Percentiles rank a stretch among this genome's conserved stretches.
Evolutionary conservation across 2,329 filamentous ascomycete genomes (phyloP).

Genomic region (Zymoseptoria passerinii): DNA sequence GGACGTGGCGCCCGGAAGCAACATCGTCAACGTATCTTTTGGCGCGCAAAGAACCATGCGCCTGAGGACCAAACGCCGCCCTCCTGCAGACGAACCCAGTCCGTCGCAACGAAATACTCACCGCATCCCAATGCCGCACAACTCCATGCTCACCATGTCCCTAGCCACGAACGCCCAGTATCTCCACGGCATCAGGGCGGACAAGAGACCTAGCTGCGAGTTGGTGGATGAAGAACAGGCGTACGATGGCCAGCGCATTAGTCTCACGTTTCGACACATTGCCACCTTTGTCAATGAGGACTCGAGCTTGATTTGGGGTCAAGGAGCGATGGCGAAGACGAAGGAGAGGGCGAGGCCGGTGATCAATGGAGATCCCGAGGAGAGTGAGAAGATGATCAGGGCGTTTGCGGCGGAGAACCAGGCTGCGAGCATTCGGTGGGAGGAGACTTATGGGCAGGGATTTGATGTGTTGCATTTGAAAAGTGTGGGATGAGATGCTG

Average conservation of each 20-base stretch:
- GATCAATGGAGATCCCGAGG: slow-evolving; percentile 58
- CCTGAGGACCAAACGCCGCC: slow-evolving; percentile 67
- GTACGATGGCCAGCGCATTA: slow-evolving; percentile 70
- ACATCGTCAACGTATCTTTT: slow-evolving; percentile 88
- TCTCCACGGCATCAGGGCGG: slow-evolving; percentile 85
- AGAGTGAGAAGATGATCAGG: slow-evolving; percentile 60
- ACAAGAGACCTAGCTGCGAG: slow-evolving; percentile 63
- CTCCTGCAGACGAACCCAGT: neutral
- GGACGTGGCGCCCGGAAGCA: slow-evolving; percentile 73
- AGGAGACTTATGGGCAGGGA: slow-evolving; percentile 63
- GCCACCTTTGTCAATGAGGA: slow-evolving; percentile 68
- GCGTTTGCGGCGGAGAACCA: slow-evolving; percentile 86
- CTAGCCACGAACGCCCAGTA: slow-evolving; percentile 73
- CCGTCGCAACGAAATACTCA: slow-evolving; percentile 45
- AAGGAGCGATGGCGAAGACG: slow-evolving; percentile 69
- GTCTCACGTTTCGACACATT: slow-evolving; percentile 82
- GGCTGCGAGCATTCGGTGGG: slow-evolving; percentile 62
- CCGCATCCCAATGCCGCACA: slow-evolving; percentile 71
- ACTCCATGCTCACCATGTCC: slow-evolving; percentile 79
- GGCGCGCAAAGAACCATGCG: slow-evolving; percentile 87
- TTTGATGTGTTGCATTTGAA: slow-evolving; percentile 70
- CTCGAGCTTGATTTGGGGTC: slow-evolving; percentile 74
- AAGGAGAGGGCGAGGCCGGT: slow-evolving; percentile 53
- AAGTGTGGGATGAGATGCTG: slow-evolving; percentile 3
- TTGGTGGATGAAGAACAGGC: slow-evolving; percentile 64